Base-by-base conservation (phyloP, 371 early-diverging fungal species). In the Encephalitozoon hellem region DNA sequence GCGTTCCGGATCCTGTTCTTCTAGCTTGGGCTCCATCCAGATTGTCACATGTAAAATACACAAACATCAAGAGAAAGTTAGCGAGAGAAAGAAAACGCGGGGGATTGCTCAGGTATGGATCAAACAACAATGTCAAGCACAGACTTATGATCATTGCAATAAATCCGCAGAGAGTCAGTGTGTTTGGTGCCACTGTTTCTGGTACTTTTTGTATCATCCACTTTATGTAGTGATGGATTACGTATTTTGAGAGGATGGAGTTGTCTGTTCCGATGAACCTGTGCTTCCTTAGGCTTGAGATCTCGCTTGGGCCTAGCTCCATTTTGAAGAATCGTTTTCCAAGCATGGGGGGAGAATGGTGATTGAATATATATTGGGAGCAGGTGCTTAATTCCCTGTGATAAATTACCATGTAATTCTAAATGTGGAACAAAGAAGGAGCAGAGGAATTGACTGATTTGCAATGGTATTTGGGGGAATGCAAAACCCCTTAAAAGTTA, bases 1-100 rank as follows among this genome's bases (percentile, higher is more conserved):
- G 93, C n/a, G 91, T 91, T 1, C 90, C 89, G 2, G 91, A 86
- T n/a, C 90, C 89, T 21, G 94, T 94, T 69, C 91, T 86, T 67
- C 96, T 87, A 9, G 97, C 97, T 84, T 97, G 96, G 85, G 93
- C 93, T 55, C 97, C 97, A 84, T 97, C 97, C 65, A 96, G 90
- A 78, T 91, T 92, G 85, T 97, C 97, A 82, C 94, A 91, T 1
- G 94, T 92, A 59, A 91, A 92, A 83, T 95, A 95, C 38, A 94
- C 80, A 90, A 92, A 95, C 72, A 95, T 82, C 34, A 91, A 91
- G 28, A 90, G 76, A 6, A 90, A 91, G 86, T 76, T 79, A n/a
- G 39, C 23, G 15, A 91, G 89, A 84, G 92, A 91, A 26, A 94
- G 80, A 92, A 94, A 93, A 21, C 87, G 79, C 9, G 93, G 93